Base-by-base conservation (phyloP, 495 filamentous ascomycete species). In the Glarea lozoyensis region DNA sequence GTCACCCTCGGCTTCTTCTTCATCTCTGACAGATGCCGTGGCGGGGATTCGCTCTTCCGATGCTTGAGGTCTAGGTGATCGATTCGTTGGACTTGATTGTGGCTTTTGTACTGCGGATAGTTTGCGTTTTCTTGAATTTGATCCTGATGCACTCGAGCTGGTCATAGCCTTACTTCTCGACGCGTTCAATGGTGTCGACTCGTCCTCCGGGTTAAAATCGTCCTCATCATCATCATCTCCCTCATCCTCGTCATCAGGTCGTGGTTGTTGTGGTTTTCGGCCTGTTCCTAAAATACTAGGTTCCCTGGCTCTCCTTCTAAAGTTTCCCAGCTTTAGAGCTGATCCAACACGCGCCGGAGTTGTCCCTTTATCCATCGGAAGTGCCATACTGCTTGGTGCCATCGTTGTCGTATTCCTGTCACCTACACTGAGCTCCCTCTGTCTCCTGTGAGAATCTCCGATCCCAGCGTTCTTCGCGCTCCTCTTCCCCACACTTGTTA, bases 221-320 rank as follows among this genome's bases (percentile, higher is more conserved):
- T 75, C 72, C 11, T 79, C 60, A 43, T 74, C 72, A 21, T 77
- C 71, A 16, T 2, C 69, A 48, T 30, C 72, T 64, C 29, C 65
- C 60, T 77, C 71, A 16, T 2, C 69, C 46, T 30, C 72, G 64
- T 29, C 65, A 61, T 41, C 65, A 39, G 57, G 50, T 36, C 53
- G 67, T 15, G 64, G 64, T 40, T 74, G 68, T 29, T 73, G 67
- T 1, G 60, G 56, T 20, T 52, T 56, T 37, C 78, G 74, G 50
- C 76, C 72, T 64, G 79, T 77, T 13, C 76, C 72, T 11, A 86
- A 60, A 42, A 86, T 73, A 56, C 81, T 86, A 4, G 76, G 73
- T 55, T 86, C 79, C 59, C 80, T 66, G 12, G 78, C 67, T 44
- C 81, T 65, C 25, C 75, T 65, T 45, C 73, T 79, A 59, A 84